Evolutionary conservation across 2,329 filamentous ascomycete genomes (phyloP).

Genomic region (Hypomyces rosellus): DNA sequence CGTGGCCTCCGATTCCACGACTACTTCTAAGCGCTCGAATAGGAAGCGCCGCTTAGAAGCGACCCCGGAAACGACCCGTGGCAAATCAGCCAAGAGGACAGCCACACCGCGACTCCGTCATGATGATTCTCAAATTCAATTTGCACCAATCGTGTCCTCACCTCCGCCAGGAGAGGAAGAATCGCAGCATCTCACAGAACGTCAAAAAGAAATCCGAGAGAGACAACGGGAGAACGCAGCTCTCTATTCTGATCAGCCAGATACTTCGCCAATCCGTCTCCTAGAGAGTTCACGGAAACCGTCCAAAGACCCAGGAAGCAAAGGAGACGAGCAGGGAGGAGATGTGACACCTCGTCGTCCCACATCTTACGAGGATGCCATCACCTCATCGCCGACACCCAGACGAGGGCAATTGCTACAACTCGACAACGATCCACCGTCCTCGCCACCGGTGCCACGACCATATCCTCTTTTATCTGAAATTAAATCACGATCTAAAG

Average conservation of each 20-base stretch:
- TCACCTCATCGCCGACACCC: conserved; percentile 56
- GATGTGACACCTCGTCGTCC: conserved; percentile 41
- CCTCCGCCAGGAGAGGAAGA: conserved; percentile 45
- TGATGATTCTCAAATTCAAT: conserved; percentile 76
- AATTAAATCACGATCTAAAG: conserved; percentile 43
- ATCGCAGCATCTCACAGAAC: conserved; percentile 71
- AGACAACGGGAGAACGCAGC: conserved; percentile 61
- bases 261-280: conserved; percentile 33
- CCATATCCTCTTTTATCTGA: conserved; percentile 47
- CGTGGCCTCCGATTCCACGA: conserved; percentile 13
- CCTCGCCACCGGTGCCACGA: conserved; percentile 51
- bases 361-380: conserved; percentile 42
- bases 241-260: conserved; percentile 63
- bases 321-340: conserved; percentile 21
- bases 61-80: conserved; percentile 20
- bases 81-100: conserved; percentile 21
- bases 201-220: conserved; percentile 70
- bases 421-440: conserved; percentile 48
- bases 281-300: conserved; percentile 15
- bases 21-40: conserved; percentile 17
- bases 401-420: conserved; percentile 46
- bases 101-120: conserved; percentile 57
- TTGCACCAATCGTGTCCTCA: conserved; percentile 61
- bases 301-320: conserved; percentile 9
- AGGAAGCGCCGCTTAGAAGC: conserved; percentile 24